A percentile compares a stretch with the other conserved stretches of the same genome.
phyloP scores from a whole-genome alignment of 768 basidiomycete species.

The Boletus sp. region DNA sequence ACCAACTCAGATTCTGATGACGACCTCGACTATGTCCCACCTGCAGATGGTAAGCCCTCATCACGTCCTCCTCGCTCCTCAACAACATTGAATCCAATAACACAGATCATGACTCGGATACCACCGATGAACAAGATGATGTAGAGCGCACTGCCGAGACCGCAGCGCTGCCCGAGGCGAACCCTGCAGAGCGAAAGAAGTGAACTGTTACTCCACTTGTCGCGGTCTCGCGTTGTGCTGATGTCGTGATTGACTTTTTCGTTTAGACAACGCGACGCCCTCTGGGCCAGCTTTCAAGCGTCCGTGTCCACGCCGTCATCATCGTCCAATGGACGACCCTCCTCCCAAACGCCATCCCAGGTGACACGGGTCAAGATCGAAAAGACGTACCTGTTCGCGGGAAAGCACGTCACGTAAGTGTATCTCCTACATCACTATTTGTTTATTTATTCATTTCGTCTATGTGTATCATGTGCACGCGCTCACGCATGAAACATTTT shows the following conservation, averaged over 20 bases:
- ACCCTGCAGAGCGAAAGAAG: constrained; percentile 45
- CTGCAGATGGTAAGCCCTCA: constrained; percentile 34
- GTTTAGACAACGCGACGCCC: constrained; percentile 52
- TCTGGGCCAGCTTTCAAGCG: constrained; percentile 70
- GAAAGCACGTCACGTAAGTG: constrained; percentile 68
- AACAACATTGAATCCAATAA: neutral
- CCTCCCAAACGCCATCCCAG: constrained; percentile 9
- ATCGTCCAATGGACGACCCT: neutral
- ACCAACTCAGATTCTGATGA: constrained; percentile 58
- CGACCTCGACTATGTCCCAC: constrained; percentile 61
- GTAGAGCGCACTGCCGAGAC: constrained; percentile 32
- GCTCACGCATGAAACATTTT: neutral
- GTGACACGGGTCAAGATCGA: constrained; percentile 59
- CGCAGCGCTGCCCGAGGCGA: constrained; percentile 23
- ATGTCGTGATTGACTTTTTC: neutral
- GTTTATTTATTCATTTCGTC: neutral
- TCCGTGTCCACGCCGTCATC: constrained; percentile 39
- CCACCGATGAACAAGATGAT: constrained; percentile 35
- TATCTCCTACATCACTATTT: no score
- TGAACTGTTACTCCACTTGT: constrained; percentile 6
- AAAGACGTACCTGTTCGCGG: constrained; percentile 71
- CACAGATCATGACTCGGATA: constrained; percentile 34
- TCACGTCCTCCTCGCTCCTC: neutral
- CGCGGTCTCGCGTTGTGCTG: neutral
- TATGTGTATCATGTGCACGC: neutral